These are phyloP conservation scores for Quercus tomentella DNA, from an alignment of 331 rosid species.

Conservation along the genomic window DNA sequence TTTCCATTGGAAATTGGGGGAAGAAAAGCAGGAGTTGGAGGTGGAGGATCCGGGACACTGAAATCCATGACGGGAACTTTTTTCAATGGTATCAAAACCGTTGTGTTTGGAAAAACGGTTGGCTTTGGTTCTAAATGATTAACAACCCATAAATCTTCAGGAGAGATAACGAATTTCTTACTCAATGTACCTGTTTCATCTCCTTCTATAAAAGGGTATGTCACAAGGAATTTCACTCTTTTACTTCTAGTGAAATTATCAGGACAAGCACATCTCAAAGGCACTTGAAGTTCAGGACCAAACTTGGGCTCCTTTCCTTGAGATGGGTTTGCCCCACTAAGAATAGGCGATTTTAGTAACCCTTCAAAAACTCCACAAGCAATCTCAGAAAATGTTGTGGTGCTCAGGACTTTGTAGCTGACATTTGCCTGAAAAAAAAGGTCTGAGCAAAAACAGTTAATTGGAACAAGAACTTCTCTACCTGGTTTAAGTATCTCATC, in stretches of 20 bases:
- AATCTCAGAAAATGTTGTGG: slow-evolving; percentile 29
- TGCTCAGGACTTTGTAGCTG: slow-evolving; percentile 26
- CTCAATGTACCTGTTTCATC: slow-evolving; percentile 17
- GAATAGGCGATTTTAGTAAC: slow-evolving; percentile 38
- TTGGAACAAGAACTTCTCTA: slow-evolving; percentile 56
- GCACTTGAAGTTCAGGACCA: slow-evolving; percentile 41
- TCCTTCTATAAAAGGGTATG: slow-evolving; percentile 48
- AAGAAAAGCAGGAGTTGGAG: slow-evolving; percentile 48
- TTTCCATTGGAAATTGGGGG: slow-evolving; percentile 30
- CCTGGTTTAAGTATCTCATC: slow-evolving; percentile 33
- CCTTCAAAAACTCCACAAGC: slow-evolving; percentile 64
- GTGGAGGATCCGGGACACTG: slow-evolving; percentile 40
- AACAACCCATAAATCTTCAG: slow-evolving; percentile 27
- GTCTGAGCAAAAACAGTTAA: slow-evolving; percentile 45
- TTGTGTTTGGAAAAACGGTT: slow-evolving; percentile 34
- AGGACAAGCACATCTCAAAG: slow-evolving; percentile 58
- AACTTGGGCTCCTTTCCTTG: slow-evolving; percentile 9
- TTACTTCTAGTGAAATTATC: slow-evolving; percentile 13
- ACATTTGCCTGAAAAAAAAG: slow-evolving; percentile 35
- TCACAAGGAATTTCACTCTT: slow-evolving; percentile 43
- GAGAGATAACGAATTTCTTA: slow-evolving; percentile 34
- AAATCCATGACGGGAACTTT: slow-evolving; percentile 13
- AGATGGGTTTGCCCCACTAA: slow-evolving; percentile 25
- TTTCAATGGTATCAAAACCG: slow-evolving; percentile 46
- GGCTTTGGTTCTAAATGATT: slow-evolving; percentile 21